Percentiles rank a stretch among this genome's conserved stretches.
These are phyloP conservation scores for Morella rubra DNA, from an alignment of 306 rosid species.

Conservation along the genomic window DNA sequence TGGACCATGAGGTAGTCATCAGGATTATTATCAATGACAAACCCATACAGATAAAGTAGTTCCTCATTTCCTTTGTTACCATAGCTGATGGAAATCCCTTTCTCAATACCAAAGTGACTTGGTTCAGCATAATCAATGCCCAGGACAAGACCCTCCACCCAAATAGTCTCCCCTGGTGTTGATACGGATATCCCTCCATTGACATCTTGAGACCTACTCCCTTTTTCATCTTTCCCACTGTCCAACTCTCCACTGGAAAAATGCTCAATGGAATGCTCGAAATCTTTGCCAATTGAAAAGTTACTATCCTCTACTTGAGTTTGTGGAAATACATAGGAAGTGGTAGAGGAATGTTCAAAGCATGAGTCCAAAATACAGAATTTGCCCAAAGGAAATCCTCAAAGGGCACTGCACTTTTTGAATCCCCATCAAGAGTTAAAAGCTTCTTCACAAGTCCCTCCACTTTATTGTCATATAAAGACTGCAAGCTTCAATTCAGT, in stretches of 20 bases:
- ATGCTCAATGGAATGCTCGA: slow-evolving; percentile 20
- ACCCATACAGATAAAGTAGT: slow-evolving; percentile 88
- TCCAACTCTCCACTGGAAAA: slow-evolving; percentile 12
- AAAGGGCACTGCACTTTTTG: slow-evolving; percentile 73
- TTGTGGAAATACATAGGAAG: slow-evolving; percentile 79
- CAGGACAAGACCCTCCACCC: slow-evolving; percentile 99
- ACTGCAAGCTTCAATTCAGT: slow-evolving; percentile 66
- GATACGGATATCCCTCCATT: slow-evolving; percentile 38
- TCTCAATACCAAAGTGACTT: slow-evolving; percentile 46
- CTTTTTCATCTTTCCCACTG: slow-evolving; percentile 42
- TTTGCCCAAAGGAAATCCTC: slow-evolving; percentile 98
- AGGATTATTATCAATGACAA: slow-evolving; percentile 71
- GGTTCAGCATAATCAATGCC: slow-evolving; percentile 85
- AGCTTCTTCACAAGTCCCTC: slow-evolving; percentile 69
- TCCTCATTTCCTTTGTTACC: slow-evolving; percentile 98
- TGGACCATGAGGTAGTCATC: slow-evolving; percentile 96
- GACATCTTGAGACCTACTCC: slow-evolving; percentile 42
- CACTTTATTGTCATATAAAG: slow-evolving; percentile 69
- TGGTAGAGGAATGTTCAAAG: slow-evolving; percentile 89
- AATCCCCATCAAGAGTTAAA: slow-evolving; percentile 59
- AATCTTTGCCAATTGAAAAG: slow-evolving; percentile 29
- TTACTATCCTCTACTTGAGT: slow-evolving; percentile 40
- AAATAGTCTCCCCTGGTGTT: slow-evolving; percentile 54
- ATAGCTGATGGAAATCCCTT: slow-evolving; percentile 81
- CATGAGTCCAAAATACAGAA: slow-evolving; percentile 91